Base-by-base conservation (phyloP, 129 eudicot genomes). In the Logfia minima region DNA sequence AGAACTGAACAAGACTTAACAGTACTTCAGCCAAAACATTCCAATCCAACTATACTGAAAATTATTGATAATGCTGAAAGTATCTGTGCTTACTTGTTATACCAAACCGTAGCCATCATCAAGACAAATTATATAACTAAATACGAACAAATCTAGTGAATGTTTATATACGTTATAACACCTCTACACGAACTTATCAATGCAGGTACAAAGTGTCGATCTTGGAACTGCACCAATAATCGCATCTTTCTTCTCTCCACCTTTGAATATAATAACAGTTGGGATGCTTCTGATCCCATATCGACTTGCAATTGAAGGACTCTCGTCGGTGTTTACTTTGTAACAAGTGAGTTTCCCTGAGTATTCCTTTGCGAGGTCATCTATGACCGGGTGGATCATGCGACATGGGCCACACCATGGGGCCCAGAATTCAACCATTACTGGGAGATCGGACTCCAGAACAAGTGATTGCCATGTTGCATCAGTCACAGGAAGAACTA, bases 351-450 rank as follows among this genome's bases (percentile, higher is more conserved):
- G 96, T 83, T 89, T 93, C 31, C 96, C 98, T 0, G 85, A 64
- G 72, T 82, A 90, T 63, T 90, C 80, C 83, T 84, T 86, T 67
- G 98, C 92, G 21, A 94, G 88, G 10, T 94, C 94, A 68, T 94
- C 93, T n/a, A 94, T 87, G 37, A 89, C 83, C 0, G 98, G 96
- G 77, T 85, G 96, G 81, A 94, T 89, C 91, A 94, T 94, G 59
- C 93, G 90, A 84, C 98, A 94, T 4, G 98, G 98, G 2, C 98
- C 98, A 19, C 98, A 93, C 98, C 98, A 93, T 18, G 98, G 98
- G 13, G 98, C 98, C 98, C 98, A 94, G 71, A 94, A 94, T 39
- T 94, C 98, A 52, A 94, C 98, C 81, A 94, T 45, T 31, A 94
- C 97, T 0, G 98, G 91, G 29, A 70, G 39, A 8, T 61, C 79